These are phyloP conservation scores for Erythrobasidium yunnanense DNA, from an alignment of 768 basidiomycete species.

Conservation along the genomic window DNA sequence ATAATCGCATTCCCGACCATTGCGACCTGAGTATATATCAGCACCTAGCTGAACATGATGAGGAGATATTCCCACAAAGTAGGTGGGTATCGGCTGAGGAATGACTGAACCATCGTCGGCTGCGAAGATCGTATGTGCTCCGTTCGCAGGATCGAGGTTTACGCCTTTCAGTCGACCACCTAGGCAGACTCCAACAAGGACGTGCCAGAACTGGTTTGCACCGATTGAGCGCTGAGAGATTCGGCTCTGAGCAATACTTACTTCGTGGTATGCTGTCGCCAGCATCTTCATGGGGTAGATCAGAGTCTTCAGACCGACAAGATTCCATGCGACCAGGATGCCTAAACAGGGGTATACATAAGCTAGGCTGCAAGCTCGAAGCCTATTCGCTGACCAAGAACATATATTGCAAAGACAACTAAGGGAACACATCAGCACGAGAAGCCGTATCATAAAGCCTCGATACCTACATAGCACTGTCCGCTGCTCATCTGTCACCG, in stretches of 20 bases:
- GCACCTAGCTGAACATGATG: not conserved
- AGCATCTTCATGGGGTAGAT: conserved; percentile 26
- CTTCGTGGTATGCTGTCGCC: conserved; percentile 6
- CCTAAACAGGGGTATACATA: not conserved
- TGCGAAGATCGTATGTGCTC: not conserved
- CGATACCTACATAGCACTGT: not conserved
- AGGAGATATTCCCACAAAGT: not conserved
- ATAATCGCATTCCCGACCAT: not conserved
- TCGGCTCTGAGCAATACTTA: not conserved
- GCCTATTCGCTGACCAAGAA: not conserved
- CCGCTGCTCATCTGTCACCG: conserved; percentile 7
- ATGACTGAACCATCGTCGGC: not conserved
- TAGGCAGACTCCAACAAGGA: not conserved
- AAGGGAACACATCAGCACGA: not conserved
- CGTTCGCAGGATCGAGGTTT: conserved; percentile 4
- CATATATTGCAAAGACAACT: not conserved
- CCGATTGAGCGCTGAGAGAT: not conserved
- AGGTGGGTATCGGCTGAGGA: not conserved
- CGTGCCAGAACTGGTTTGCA: conserved; percentile 9
- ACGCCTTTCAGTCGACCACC: conserved; percentile 3
- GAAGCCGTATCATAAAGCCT: not conserved
- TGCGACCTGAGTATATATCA: not conserved
- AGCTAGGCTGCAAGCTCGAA: not conserved
- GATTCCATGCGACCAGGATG: conserved; percentile 10
- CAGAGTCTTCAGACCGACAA: not conserved